Base-by-base conservation (phyloP, 202 grass and related monocot species). In the Saccharum hybrid region DNA sequence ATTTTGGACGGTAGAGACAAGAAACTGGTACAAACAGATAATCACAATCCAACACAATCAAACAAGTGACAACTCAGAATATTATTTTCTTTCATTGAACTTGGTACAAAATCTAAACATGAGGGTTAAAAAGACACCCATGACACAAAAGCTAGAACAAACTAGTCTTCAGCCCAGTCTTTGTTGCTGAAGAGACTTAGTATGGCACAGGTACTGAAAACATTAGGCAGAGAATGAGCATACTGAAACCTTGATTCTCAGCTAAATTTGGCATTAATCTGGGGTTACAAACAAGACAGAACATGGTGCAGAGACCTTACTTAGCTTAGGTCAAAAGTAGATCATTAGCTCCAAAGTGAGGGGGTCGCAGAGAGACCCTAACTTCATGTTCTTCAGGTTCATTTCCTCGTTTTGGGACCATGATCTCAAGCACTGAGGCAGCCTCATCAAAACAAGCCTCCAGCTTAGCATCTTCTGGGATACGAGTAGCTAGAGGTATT, bases 371-470 rank as follows among this genome's bases (percentile, higher is more conserved):
- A 61, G 91, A 96, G 45, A 98, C 91, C 48, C 83, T 88, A 36
- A 98, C 96, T 88, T 98, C 96, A 70, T 98, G 96, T 72, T 98
- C 96, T 87, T 98, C 96, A 4, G 93, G 91, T 4, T 87, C 96
- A 43, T 85, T 85, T 37, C 89, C 87, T 43, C 72, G 76, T 68
- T 96, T 99, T 13, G 96, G 96, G 36, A 98, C 96, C 83, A 98
- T 92, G 78, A 98, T 98, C 86, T 98, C 96, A 63, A 98, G 87
- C 18, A 92, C 90, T 41, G 92, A 88, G 67, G 92, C 82, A 4
- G 87, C 83, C 78, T 98, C 93, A 45, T 96, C 91, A 88, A 93
- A 98, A 76, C 87, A 98, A 1, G 96, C 96, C 79, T 98, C 96
- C 62, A 98, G 75, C 72, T 94, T 92, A 22, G 96, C 96, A 80